Conservation (phyloP, 495 filamentous ascomycete species). For the Talaromyces proteolyticus region DNA sequence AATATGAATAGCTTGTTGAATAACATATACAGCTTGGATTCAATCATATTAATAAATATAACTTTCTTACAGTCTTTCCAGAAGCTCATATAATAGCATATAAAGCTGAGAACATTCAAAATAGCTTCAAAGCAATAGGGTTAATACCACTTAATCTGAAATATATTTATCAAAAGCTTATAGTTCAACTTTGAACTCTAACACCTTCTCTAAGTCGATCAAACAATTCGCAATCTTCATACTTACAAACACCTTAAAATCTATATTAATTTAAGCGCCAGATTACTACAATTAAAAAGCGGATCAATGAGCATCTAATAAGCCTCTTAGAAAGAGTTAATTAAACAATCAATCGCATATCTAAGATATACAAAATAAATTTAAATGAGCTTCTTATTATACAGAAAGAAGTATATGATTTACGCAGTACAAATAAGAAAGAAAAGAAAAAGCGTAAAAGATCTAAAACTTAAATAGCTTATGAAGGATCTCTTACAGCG, state of each 20-base stretch:
- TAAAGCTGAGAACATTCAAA: neutral
- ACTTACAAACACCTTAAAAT: too few relatives aligned
- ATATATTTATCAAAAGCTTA: neutral
- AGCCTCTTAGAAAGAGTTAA: neutral
- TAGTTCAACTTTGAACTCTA: neutral
- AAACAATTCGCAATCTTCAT: too few relatives aligned
- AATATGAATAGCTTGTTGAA: too few relatives aligned
- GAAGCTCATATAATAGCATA: too few relatives aligned
- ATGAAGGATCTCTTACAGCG: conserved; percentile 1
- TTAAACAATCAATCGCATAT: neutral
- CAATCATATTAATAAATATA: too few relatives aligned
- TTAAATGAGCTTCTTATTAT: too few relatives aligned
- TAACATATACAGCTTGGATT: neutral
- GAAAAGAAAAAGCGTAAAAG: neutral
- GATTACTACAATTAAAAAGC: neutral
- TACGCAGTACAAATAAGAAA: neutral
- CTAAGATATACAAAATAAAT: too few relatives aligned
- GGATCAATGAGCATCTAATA: neutral
- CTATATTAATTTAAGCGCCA: neutral
- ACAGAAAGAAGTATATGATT: too few relatives aligned
- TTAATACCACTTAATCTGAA: neutral
- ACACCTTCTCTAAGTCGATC: too few relatives aligned
- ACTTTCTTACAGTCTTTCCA: too few relatives aligned
- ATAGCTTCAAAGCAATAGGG: neutral
- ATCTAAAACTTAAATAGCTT: conserved; percentile 1